phyloP scores from a whole-genome alignment of 2,329 filamentous ascomycete genomes.

The Ophiostoma triangulosporum region DNA sequence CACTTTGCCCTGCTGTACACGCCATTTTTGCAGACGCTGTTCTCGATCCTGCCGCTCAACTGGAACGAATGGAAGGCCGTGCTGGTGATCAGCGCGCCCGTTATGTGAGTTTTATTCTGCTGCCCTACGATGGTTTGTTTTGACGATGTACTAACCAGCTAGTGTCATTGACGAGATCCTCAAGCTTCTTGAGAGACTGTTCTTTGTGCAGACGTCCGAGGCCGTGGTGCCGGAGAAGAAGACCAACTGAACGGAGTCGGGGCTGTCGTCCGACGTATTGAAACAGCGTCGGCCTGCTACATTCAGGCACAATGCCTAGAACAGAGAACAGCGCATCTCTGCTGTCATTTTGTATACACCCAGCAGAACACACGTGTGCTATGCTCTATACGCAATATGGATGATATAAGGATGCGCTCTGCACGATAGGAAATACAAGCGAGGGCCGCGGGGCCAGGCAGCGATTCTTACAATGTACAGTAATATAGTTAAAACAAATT shows the following conservation, averaged over 20 bases:
- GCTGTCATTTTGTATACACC: constrained; percentile 1
- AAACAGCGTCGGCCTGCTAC: neutral
- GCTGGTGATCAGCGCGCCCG: constrained; percentile 72
- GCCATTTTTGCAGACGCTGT: constrained; percentile 75
- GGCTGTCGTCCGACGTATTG: neutral
- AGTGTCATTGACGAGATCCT: constrained; percentile 69
- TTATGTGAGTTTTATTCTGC: constrained; percentile 54
- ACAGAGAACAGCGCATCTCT: neutral
- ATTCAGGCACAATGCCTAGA: neutral
- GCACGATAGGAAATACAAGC: constrained; percentile 4
- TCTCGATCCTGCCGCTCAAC: constrained; percentile 81
- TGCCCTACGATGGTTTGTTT: neutral
- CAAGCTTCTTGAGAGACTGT: constrained; percentile 60
- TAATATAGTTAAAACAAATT: too few species aligned
- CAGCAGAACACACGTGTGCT: neutral
- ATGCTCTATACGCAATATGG: neutral
- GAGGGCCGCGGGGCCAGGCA: neutral
- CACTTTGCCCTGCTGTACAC: constrained; percentile 92
- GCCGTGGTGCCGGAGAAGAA: constrained; percentile 36
- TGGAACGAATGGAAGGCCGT: constrained; percentile 88
- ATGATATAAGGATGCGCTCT: neutral
- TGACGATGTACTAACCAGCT: neutral
- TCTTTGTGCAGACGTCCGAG: constrained; percentile 40
- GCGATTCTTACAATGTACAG: neutral
- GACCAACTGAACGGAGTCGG: constrained; percentile 28